Conservation (phyloP, 768 basidiomycete species). For the Panellus pusillus region DNA sequence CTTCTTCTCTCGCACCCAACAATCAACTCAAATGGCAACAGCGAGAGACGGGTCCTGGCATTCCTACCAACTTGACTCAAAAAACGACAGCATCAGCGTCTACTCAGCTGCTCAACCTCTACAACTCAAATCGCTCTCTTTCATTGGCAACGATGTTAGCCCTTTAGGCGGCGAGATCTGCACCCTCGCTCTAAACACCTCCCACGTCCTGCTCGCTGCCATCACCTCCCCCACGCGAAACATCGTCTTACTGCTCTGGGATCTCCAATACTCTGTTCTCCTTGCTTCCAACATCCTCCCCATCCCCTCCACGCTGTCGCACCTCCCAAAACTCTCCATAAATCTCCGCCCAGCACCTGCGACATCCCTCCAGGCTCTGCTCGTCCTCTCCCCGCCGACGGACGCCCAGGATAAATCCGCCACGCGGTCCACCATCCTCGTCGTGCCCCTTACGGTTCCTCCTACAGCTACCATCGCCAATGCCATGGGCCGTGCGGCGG, state of each 20-base stretch:
- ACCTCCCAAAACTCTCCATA: conserved; percentile 30
- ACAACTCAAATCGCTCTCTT: conserved; percentile 25
- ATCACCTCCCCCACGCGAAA: conserved; percentile 39
- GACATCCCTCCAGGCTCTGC: conserved; percentile 48
- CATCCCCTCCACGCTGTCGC: conserved; percentile 44
- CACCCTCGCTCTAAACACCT: conserved; percentile 53
- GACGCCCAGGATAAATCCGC: conserved; percentile 27
- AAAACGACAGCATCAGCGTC: conserved; percentile 24
- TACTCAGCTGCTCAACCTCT: conserved; percentile 29
- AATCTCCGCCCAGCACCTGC: conserved; percentile 32
- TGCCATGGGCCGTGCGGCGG: conserved; percentile 55
- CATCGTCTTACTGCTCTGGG: conserved; percentile 63
- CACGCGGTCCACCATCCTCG: conserved; percentile 53
- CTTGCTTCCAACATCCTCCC: conserved; percentile 54
- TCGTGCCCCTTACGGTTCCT: conserved; percentile 58
- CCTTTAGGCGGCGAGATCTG: conserved; percentile 27
- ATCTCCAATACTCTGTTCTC: conserved; percentile 65
- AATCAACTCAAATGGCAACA: background rate
- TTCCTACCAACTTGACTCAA: conserved; percentile 35
- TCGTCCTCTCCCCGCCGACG: conserved; percentile 45
- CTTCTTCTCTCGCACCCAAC: conserved; percentile 3
- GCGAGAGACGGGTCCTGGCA: conserved; percentile 16
- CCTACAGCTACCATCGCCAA: conserved; percentile 59
- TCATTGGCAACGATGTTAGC: conserved; percentile 10
- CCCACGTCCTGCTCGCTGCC: conserved; percentile 56